Percentiles rank a stretch among this genome's conserved stretches.
phyloP scores from a whole-genome alignment of 495 filamentous ascomycete genomes.

The Penicilliopsis zonata region DNA sequence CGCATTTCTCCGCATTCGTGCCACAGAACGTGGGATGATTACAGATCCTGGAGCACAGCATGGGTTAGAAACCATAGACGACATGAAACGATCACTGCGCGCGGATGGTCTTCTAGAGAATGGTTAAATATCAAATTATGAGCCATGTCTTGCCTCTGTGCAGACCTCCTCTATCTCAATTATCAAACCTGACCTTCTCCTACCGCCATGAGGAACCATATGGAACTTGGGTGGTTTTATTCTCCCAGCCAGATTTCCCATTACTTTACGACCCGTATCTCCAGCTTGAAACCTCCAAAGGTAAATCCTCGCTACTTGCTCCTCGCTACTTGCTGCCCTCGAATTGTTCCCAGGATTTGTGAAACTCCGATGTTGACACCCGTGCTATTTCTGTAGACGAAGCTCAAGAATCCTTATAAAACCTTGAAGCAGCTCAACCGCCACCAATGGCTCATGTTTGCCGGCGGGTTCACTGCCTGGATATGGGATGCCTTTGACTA shows the following conservation, averaged over 20 bases:
- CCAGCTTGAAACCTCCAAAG: conserved; percentile 19
- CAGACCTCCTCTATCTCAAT: not conserved
- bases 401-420: conserved; percentile 15
- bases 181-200: no score
- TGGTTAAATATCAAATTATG: no score
- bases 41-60: no score
- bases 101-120: no score
- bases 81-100: no score
- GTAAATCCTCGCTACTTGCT: conserved; percentile 1
- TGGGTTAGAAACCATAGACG: no score
- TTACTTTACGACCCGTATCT: conserved; percentile 21
- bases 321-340: not conserved
- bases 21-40: no score
- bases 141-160: no score
- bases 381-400: conserved; percentile 3
- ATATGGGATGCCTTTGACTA: conserved; percentile 33
- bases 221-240: conserved; percentile 28
- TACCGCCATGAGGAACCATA: conserved; percentile 23
- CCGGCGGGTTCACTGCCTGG: conserved; percentile 17
- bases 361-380: conserved; percentile 1
- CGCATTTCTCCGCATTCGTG: no score
- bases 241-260: conserved; percentile 19
- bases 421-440: conserved; percentile 17
- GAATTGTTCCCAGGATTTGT: not conserved
- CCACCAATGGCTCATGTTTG: conserved; percentile 33